Percentiles rank a stretch among this genome's conserved stretches.
Evolutionary conservation across 2,329 filamentous ascomycete genomes (phyloP).

Genomic region (Phaeosphaeriaceae sp.): DNA sequence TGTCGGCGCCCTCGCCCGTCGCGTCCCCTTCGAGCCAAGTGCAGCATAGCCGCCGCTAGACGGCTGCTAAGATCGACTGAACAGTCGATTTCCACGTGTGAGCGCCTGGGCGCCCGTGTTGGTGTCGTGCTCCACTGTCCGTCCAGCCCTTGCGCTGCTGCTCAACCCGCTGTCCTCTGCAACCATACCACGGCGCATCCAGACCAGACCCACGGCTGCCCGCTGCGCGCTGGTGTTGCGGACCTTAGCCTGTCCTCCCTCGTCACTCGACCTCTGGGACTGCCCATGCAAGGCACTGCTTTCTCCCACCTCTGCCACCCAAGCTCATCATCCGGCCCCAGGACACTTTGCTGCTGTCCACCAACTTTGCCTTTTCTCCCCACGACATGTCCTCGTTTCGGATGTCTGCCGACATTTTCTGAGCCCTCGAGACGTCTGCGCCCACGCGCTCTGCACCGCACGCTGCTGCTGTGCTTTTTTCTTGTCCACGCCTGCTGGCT

Average conservation of each 20-base stretch:
- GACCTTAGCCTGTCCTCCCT: slow-evolving; percentile 19
- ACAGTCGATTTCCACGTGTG: slow-evolving; percentile 47
- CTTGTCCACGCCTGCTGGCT: slow-evolving; percentile 22
- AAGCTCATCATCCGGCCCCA: slow-evolving; percentile 33
- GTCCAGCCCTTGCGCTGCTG: slow-evolving; percentile 32
- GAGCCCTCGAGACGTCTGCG: slow-evolving; percentile 7
- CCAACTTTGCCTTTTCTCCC: slow-evolving; percentile 14
- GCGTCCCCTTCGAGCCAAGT: slow-evolving; percentile 17
- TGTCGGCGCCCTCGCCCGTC: neutral
- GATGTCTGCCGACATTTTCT: slow-evolving; percentile 18
- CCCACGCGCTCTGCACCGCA: slow-evolving; percentile 9
- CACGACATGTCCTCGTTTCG: slow-evolving; percentile 30
- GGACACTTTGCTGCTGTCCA: slow-evolving; percentile 27
- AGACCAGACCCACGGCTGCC: slow-evolving; percentile 36
- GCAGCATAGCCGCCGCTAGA: slow-evolving; percentile 48
- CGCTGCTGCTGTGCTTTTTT: slow-evolving; percentile 15
- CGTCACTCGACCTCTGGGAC: slow-evolving; percentile 29
- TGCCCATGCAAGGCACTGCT: slow-evolving; percentile 45
- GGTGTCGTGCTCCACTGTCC: slow-evolving; percentile 5
- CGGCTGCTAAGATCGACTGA: slow-evolving; percentile 44
- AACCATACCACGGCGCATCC: slow-evolving; percentile 10
- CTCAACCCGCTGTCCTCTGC: slow-evolving; percentile 7
- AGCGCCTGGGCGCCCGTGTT: neutral
- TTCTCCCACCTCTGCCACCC: slow-evolving; percentile 17
- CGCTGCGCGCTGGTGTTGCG: slow-evolving; percentile 28